These are phyloP conservation scores for Conticribra guillardii DNA, from an alignment of 108 stramenopile species.

Conservation along the genomic window DNA sequence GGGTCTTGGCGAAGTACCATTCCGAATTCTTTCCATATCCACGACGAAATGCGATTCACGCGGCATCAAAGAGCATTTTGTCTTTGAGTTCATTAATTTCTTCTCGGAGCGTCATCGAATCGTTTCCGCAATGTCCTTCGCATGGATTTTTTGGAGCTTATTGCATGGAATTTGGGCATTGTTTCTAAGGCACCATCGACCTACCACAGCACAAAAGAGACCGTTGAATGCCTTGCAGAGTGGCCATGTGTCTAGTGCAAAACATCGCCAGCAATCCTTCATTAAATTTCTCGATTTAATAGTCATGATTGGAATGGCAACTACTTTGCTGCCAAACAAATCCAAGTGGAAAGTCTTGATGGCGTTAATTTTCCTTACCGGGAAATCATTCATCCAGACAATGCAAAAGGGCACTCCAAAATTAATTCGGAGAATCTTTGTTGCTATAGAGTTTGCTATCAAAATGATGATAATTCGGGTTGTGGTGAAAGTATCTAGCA, in stretches of 20 bases:
- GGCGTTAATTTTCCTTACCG: slow-evolving; percentile 14
- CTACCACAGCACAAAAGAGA: slow-evolving; percentile 3
- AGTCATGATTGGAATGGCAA: slow-evolving; percentile 32
- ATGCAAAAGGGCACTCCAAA: slow-evolving; percentile 16
- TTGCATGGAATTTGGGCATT: slow-evolving; percentile 48
- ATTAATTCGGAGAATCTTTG: slow-evolving; percentile 12
- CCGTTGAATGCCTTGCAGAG: background rate
- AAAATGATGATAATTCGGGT: slow-evolving; percentile 24
- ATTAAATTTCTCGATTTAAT: slow-evolving; percentile 32
- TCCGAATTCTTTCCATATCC: slow-evolving; percentile 36
- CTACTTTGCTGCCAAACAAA: slow-evolving; percentile 13
- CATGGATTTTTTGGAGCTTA: slow-evolving; percentile 46
- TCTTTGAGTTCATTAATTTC: background rate
- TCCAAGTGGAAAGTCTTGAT: slow-evolving; percentile 12
- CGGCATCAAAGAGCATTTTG: background rate
- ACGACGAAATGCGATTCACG: too few species aligned
- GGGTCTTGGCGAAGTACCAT: slow-evolving; percentile 47
- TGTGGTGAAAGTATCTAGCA: slow-evolving; percentile 7
- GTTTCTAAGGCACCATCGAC: slow-evolving; percentile 19
- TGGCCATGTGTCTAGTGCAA: background rate
- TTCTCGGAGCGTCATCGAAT: background rate
- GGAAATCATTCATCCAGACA: slow-evolving; percentile 32
- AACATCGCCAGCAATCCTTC: slow-evolving; percentile 11
- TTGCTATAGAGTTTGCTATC: slow-evolving; percentile 17
- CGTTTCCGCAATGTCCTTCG: slow-evolving; percentile 2